Evolutionary conservation across 495 filamentous ascomycete species (phyloP).

Genomic region (Podospora pseudocomata): DNA sequence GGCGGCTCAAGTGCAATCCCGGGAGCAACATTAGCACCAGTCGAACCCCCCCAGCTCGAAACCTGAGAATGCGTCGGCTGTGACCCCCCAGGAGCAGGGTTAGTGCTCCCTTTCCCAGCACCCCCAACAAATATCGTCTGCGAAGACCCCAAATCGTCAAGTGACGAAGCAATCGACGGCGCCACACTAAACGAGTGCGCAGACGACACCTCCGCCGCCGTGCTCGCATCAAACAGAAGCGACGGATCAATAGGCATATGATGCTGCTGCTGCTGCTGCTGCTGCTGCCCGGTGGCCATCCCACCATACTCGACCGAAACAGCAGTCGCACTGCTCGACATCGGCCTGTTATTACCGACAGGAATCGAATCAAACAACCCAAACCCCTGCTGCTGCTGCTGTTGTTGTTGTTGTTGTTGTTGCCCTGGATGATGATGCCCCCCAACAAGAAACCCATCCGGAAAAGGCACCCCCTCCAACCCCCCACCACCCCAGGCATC

Average conservation of each 20-base stretch:
- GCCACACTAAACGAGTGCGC: constrained; percentile 24
- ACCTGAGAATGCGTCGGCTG: not conserved
- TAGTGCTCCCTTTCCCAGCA: not conserved
- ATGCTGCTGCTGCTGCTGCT: not conserved
- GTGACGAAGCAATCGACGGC: constrained; percentile 25
- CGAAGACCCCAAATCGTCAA: constrained; percentile 22
- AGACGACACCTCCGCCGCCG: constrained; percentile 20
- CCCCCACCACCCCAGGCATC: constrained; percentile 18
- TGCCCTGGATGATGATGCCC: not conserved
- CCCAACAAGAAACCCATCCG: not conserved
- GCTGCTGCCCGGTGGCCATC: constrained; percentile 2
- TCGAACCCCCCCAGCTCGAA: not conserved
- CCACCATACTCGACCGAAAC: constrained; percentile 1
- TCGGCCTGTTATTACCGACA: constrained; percentile 2
- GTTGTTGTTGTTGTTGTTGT: not conserved
- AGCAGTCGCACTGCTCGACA: not conserved
- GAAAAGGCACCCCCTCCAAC: constrained; percentile 11
- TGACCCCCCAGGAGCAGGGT: too few species aligned
- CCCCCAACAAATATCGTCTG: constrained; percentile 23
- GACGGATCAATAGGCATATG: constrained; percentile 31
- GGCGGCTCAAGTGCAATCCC: constrained; percentile 19
- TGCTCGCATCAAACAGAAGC: constrained; percentile 20
- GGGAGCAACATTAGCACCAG: not conserved
- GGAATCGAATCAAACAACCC: not conserved
- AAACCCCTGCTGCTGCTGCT: not conserved